Conservation (phyloP, 1,284 basidiomycete genomes). For the Takashimella koratensis region DNA sequence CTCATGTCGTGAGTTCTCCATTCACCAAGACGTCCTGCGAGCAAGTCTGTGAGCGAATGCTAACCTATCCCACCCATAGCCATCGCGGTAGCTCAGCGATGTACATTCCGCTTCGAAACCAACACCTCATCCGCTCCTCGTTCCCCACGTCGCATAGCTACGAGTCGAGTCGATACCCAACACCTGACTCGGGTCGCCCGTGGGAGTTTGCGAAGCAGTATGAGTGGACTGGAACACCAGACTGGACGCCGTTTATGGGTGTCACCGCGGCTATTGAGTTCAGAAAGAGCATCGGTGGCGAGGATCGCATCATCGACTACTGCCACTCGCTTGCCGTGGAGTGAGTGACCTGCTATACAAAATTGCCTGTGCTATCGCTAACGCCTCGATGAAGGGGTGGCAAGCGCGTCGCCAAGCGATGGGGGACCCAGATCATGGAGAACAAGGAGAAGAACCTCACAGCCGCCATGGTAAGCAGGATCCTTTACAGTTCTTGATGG, state of each 20-base stretch:
- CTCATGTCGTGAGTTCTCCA: slow-evolving; percentile 46
- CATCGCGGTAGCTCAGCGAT: slow-evolving; percentile 69
- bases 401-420: slow-evolving; percentile 58
- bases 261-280: slow-evolving; percentile 64
- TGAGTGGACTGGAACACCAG: slow-evolving; percentile 37
- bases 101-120: slow-evolving; percentile 75
- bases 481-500: no score
- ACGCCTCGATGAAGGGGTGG: slow-evolving; percentile 56
- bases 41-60: no score
- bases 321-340: slow-evolving; percentile 67
- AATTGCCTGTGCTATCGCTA: neutral
- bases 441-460: slow-evolving; percentile 63
- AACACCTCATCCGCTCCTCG: slow-evolving; percentile 67
- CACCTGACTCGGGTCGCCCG: slow-evolving; percentile 18
- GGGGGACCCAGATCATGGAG: slow-evolving; percentile 64
- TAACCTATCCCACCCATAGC: slow-evolving; percentile 45
- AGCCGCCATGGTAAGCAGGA: slow-evolving; percentile 66
- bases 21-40: no score
- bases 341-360: slow-evolving; percentile 22
- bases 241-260: slow-evolving; percentile 31
- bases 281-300: slow-evolving; percentile 76
- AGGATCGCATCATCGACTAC: slow-evolving; percentile 70
- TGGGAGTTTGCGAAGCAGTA: slow-evolving; percentile 53
- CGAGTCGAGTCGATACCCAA: slow-evolving; percentile 48
- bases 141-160: slow-evolving; percentile 71